Conservation (phyloP, 2,329 filamentous ascomycete species). For the Colletotrichum sp. region DNA sequence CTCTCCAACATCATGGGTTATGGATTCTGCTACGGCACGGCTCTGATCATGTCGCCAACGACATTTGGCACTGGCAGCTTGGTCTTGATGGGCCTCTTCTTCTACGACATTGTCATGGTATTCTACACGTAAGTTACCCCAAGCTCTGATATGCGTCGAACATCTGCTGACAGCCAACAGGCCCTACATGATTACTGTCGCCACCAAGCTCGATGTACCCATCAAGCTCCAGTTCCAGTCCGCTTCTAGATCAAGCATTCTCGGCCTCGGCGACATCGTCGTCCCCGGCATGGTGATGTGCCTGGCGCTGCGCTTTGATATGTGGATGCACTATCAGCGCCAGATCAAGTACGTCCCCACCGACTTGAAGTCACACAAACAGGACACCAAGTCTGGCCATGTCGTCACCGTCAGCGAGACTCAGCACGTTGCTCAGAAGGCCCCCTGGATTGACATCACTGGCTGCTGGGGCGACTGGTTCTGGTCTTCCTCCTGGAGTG, state of each 20-base stretch:
- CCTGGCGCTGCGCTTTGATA: slow-evolving; percentile 87
- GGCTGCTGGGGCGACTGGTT: slow-evolving; percentile 84
- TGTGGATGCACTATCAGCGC: slow-evolving; percentile 80
- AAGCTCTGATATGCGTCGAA: neutral
- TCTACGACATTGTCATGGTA: slow-evolving; percentile 95
- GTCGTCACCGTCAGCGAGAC: slow-evolving; percentile 38
- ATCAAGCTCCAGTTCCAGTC: slow-evolving; percentile 84
- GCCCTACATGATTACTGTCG: slow-evolving; percentile 86
- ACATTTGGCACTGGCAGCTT: slow-evolving; percentile 83
- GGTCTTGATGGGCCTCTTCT: slow-evolving; percentile 80
- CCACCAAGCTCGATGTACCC: slow-evolving; percentile 86
- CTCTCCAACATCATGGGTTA: slow-evolving; percentile 88
- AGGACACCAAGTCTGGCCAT: slow-evolving; percentile 35
- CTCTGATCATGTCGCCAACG: slow-evolving; percentile 87
- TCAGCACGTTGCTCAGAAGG: slow-evolving; percentile 46
- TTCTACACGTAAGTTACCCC: slow-evolving; percentile 74
- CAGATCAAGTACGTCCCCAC: slow-evolving; percentile 59
- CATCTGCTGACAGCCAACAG: slow-evolving; percentile 41
- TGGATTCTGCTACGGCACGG: slow-evolving; percentile 82
- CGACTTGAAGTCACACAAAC: slow-evolving; percentile 35
- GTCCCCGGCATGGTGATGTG: slow-evolving; percentile 91
- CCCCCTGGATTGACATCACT: slow-evolving; percentile 62
- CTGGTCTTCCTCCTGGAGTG: slow-evolving; percentile 63
- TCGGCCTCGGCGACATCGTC: slow-evolving; percentile 93
- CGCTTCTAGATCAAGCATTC: slow-evolving; percentile 76